Evolutionary conservation across 1,284 basidiomycete species (phyloP), one percentile per base, ranked within the genome.

Genomic region (Leccinum colubrinum): DNA sequence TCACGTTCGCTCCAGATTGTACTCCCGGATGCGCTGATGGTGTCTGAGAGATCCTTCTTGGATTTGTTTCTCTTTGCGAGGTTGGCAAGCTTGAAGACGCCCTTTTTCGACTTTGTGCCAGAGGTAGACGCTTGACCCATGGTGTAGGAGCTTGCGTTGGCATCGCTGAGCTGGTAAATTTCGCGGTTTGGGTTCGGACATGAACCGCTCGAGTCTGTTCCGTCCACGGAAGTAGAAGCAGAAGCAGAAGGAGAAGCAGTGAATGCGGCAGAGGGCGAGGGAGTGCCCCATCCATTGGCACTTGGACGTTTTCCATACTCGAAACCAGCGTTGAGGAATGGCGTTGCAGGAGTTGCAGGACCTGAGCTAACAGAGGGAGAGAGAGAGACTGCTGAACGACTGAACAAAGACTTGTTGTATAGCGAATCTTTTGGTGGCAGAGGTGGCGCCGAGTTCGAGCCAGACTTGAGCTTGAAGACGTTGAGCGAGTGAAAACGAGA

Each of bases 401-500:
- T 83, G 58, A 77, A 71, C 60, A 85, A 74, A 1, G 76, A 62
- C 17, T 51, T 70, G 50, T 50, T 67, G 61, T 76, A 76, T 6
- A 63, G 58, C 3, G 56, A 55, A 65, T 91, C 89, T 76, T 91
- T 91, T 37, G 88, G 88, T 1, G n/a, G 15, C 6, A 85, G 88
- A 2, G 86, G 84, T 57, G 75, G 68, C 43, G 37, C 59, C 6
- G 22, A 50, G 20, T 3, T 15, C 6, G 62, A 63, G 12, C 65
- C 62, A 3, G 66, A 6, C 56, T 64, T 69, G 58, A 83, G 75
- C 68, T 81, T 83, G 80, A 89, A 87, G 27, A 85, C 80, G 66
- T 83, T 86, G 70, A 88, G 73, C 0, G 84, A 79, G 12, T 85
- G 84, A 67, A 88, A 86, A 27, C 85, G 81, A 22, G 86, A 86